Base-by-base conservation (phyloP, 176 grass and related monocot species). In the Tillandsia leiboldiana region DNA sequence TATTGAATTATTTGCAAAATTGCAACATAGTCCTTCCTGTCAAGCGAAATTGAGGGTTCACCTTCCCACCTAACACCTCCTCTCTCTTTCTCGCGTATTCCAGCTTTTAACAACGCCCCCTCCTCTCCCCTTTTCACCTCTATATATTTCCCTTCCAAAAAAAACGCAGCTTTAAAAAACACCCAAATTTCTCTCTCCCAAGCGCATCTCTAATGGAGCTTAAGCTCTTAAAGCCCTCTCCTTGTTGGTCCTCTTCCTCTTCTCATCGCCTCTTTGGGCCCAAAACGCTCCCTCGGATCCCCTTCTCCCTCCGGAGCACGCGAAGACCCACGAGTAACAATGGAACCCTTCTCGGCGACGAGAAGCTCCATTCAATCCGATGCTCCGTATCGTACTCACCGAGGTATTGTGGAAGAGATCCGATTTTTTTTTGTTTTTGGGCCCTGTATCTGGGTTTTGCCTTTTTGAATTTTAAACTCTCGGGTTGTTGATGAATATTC, bases 361-460 rank as follows among this genome's bases (percentile, higher is more conserved):
- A 26, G 27, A 79, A 63, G 76, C 71, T 79, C 70, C 71, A 84
- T 79, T 71, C 82, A 51, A 71, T 79, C 76, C 76, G 75, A 84
- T 71, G 49, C 29, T 73, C 56, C 15, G 15, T 63, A 9, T 65
- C 53, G 26, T 50, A 20, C 63, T 52, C 75, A 3, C 48, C 69
- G 2, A 78, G 81, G 81, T 83, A 78, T 71, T 58, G 56, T 42
- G 33, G 33, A 3, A 68, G 49, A 68, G 5, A 14, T 23, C 28
- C 5, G 11, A 2, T 12, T 42, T 49, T 49, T 62, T 10, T 63
- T 12, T 42, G 20, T 49, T 62, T 10, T 63, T 14, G 13, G 24
- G 53, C 26, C 15, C 15, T 57, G n/a, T 12, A 7, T 17, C 9
- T 59, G 5, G 20, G 20, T 61, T 42, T 61, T 61, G 56, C 13